A percentile compares a stretch with the other conserved stretches of the same genome.
Evolutionary conservation across 495 filamentous ascomycete genomes (phyloP).

Genomic region (Hypoxylon cercidicola): DNA sequence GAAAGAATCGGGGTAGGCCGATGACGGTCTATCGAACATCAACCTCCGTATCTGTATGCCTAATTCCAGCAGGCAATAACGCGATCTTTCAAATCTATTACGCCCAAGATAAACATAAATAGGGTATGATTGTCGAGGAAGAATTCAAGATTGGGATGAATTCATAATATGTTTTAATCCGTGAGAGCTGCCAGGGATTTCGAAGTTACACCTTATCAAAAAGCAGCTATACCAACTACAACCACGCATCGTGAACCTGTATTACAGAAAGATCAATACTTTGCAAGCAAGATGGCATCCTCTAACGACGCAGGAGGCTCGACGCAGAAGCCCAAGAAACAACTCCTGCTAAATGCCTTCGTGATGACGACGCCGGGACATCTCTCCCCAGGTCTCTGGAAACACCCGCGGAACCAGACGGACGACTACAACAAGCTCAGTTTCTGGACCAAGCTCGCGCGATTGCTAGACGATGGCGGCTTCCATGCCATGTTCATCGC

Average conservation of each 20-base stretch:
- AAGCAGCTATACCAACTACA: background rate
- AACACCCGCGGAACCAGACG: constrained; percentile 64
- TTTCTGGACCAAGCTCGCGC: constrained; percentile 51
- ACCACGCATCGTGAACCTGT: background rate
- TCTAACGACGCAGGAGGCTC: constrained; percentile 15
- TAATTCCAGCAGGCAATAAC: background rate
- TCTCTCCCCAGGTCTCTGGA: constrained; percentile 64
- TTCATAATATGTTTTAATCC: background rate
- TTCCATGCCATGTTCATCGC: constrained; percentile 70
- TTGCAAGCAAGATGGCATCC: constrained; percentile 24
- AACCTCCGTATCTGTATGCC: constrained; percentile 1
- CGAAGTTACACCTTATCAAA: background rate
- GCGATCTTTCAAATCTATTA: background rate
- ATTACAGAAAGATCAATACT: background rate
- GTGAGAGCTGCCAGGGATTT: too few relatives aligned
- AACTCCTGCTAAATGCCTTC: constrained; percentile 69
- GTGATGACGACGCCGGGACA: constrained; percentile 63
- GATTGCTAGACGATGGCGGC: constrained; percentile 54
- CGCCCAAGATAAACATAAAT: background rate
- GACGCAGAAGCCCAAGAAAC: constrained; percentile 51
- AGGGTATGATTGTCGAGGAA: background rate
- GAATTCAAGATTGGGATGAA: background rate
- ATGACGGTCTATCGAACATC: constrained; percentile 9
- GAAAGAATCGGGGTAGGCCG: constrained; percentile 37
- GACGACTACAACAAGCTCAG: constrained; percentile 62